Percentiles rank a stretch among this genome's conserved stretches.
Evolutionary conservation across 257 asterid species (phyloP).

Genomic region (Nicotiana tabacum): DNA sequence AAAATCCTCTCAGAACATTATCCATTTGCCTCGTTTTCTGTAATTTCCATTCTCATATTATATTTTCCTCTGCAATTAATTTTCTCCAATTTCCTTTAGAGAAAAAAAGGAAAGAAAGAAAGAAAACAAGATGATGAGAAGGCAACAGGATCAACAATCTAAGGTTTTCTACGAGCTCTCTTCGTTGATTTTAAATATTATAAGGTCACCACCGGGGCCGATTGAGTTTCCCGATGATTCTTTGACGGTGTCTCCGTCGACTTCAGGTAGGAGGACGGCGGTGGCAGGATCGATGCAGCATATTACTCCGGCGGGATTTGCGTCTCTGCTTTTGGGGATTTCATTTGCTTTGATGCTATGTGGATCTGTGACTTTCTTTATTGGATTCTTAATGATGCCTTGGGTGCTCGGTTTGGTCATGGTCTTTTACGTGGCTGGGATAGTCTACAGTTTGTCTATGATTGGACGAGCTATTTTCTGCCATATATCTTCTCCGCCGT

Average conservation of each 20-base stretch:
- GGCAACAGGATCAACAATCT: slow-evolving; percentile 31
- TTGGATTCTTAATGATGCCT: slow-evolving; percentile 94
- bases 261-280: background rate
- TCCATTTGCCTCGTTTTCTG: slow-evolving; percentile 56
- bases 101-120: too few species aligned
- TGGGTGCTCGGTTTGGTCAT: slow-evolving; percentile 83
- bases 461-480: slow-evolving; percentile 69
- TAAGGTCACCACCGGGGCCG: slow-evolving; percentile 27
- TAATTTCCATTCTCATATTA: background rate
- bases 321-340: slow-evolving; percentile 69
- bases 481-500: slow-evolving; percentile 15
- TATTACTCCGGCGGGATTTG: slow-evolving; percentile 75
- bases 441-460: slow-evolving; percentile 73
- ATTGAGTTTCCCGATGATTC: slow-evolving; percentile 26
- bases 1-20: slow-evolving; percentile 15
- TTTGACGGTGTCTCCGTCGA: background rate
- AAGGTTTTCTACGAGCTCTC: slow-evolving; percentile 36
- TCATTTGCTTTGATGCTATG: slow-evolving; percentile 77
- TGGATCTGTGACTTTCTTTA: slow-evolving; percentile 83
- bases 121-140: slow-evolving; percentile 23
- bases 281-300: slow-evolving; percentile 24
- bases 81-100: background rate
- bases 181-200: slow-evolving; percentile 26
- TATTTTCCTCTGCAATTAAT: background rate
- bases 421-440: slow-evolving; percentile 63